Evolutionary conservation across 1,139 yeast species (phyloP).

Genomic region (Yamadazyma spencermartinsiae): DNA sequence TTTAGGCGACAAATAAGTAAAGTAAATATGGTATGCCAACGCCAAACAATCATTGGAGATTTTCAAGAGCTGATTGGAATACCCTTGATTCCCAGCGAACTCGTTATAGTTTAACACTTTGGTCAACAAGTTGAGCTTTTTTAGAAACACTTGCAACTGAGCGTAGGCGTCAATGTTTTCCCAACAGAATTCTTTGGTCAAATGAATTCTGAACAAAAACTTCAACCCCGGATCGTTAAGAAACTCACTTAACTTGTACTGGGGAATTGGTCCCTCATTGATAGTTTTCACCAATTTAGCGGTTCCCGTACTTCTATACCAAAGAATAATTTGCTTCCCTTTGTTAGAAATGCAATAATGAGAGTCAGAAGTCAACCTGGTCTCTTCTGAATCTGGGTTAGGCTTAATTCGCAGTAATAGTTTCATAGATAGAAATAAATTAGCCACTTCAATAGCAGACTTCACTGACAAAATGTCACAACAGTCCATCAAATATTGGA

Average conservation of each 20-base stretch:
- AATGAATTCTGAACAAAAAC: conserved; percentile 63
- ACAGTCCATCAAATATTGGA: conserved; percentile 91
- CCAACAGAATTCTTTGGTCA: conserved; percentile 63
- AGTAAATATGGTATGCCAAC: conserved; percentile 61
- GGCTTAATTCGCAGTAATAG: conserved; percentile 35
- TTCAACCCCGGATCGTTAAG: conserved; percentile 79
- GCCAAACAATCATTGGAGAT: conserved; percentile 54
- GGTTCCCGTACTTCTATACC: conserved; percentile 17
- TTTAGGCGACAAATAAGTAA: conserved; percentile 65
- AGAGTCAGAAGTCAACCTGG: conserved; percentile 10
- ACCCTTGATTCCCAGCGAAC: conserved; percentile 3
- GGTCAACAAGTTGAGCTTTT: conserved; percentile 19
- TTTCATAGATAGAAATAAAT: conserved; percentile 51
- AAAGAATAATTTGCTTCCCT: conserved; percentile 23
- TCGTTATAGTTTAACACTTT: conserved; percentile 18
- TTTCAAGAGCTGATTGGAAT: conserved; percentile 25
- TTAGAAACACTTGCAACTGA: conserved; percentile 50
- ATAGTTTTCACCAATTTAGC: neutral
- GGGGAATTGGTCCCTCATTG: neutral
- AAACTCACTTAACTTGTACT: conserved; percentile 32
- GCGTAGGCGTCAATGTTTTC: conserved; percentile 76
- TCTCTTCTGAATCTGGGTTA: neutral
- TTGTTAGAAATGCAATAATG: conserved; percentile 22
- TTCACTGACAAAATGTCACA: conserved; percentile 61
- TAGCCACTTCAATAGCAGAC: conserved; percentile 65